Evolutionary conservation across 2,329 filamentous ascomycete genomes (phyloP).

Genomic region (Xenosphaeropsis pyriputrescens): DNA sequence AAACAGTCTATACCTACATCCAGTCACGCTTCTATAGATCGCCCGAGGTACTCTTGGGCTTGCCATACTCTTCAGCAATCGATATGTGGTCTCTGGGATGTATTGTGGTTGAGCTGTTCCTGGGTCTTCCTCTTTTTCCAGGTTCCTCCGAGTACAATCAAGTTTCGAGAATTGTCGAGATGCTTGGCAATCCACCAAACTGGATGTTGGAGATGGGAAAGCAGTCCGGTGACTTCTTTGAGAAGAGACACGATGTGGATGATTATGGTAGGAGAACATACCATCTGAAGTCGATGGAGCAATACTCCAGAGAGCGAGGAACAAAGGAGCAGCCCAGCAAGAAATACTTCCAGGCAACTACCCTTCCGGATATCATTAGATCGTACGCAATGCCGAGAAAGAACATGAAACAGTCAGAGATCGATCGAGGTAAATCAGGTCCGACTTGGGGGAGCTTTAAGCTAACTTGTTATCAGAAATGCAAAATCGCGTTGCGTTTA

Average conservation of each 20-base stretch:
- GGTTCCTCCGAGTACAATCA: constrained; percentile 99
- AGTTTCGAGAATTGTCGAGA: constrained; percentile 91
- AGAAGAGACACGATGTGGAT: constrained; percentile 67
- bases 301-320: constrained; percentile 88
- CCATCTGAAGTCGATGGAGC: constrained; percentile 91
- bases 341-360: constrained; percentile 95
- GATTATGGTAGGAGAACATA: constrained; percentile 88
- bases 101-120: constrained; percentile 94
- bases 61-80: constrained; percentile 96
- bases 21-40: constrained; percentile 97
- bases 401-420: constrained; percentile 96
- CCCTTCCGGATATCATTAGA: constrained; percentile 91
- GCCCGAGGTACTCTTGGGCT: constrained; percentile 84
- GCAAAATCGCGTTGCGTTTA: constrained; percentile 94
- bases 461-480: constrained; percentile 51
- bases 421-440: constrained; percentile 67
- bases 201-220: constrained; percentile 99
- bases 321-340: constrained; percentile 99
- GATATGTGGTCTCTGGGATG: constrained; percentile 99
- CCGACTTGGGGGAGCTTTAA: neutral
- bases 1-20: constrained; percentile 98
- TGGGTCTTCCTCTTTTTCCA: constrained; percentile 86
- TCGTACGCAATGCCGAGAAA: constrained; percentile 97
- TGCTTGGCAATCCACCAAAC: constrained; percentile 89
- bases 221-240: constrained; percentile 93